Evolutionary conservation across 2,329 filamentous ascomycete species (phyloP), one percentile per base, ranked within the genome.

Genomic region (Cercospora beticola): DNA sequence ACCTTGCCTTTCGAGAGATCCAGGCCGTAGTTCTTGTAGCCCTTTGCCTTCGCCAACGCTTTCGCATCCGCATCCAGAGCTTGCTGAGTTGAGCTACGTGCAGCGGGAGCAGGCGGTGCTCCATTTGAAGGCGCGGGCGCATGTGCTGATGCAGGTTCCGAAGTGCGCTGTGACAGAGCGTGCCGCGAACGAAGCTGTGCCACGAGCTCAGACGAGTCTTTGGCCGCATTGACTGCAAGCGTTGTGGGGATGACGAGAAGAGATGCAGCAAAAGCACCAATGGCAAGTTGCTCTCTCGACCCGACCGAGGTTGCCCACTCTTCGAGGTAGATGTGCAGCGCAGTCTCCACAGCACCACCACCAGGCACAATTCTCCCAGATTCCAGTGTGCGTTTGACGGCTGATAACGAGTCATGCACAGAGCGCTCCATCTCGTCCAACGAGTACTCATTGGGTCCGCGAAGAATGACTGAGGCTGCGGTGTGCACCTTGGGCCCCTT

Each of bases 391-490:
- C 95, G 89, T 89, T 99, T 99, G 72, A 99, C 94, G 58, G 95
- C 95, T 74, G 92, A 97, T 58, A 99, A 86, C 14, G 94, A 97
- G 82, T 99, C 95, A 83, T 99, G 95, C 18, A 99, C 89, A 1
- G 95, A 98, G 73, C 95, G 92, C 86, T 99, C 95, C 94, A 98
- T 99, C 86, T 99, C 95, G 78, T 99, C 95, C 31, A 99, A 88
- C 70, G 93, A 92, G 83, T 92, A 98, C 81, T 99, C 95, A 82
- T 99, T 98, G 75, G 95, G 87, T 57, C 95, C 95, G 68, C 95
- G 92, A 64, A 99, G 91, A 75, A 99, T 96, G 81, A 97, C 93
- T 18, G 95, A 99, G 31, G 95, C 94, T 6, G 94, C 97, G 3
- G 91, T 95, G 82, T 95, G 93, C 30, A 91, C 88, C 85, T 97